phyloP scores from a whole-genome alignment of 805 yeast species.

The Ogataea trehaloabstinens region DNA sequence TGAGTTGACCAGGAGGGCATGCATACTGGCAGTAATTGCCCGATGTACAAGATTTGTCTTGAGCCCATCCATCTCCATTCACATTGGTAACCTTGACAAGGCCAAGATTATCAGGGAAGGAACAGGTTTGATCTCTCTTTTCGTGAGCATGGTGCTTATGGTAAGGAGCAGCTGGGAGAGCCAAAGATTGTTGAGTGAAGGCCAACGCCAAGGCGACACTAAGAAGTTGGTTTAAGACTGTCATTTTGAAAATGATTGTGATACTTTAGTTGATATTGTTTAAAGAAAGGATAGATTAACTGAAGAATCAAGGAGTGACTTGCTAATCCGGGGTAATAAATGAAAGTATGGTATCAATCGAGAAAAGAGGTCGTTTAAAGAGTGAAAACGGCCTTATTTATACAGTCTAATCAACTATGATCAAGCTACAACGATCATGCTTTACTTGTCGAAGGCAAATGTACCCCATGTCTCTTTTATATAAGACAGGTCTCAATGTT shows the following conservation, averaged over 20 bases:
- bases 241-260: conserved; percentile 9
- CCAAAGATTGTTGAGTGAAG: conserved; percentile 8
- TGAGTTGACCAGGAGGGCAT: conserved; percentile 81
- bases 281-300: not conserved
- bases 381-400: too few species aligned
- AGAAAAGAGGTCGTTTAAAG: not conserved
- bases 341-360: conserved; percentile 1
- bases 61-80: conserved; percentile 83
- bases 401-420: too few species aligned
- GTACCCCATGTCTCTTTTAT: too few species aligned
- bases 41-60: conserved; percentile 66
- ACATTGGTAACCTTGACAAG: conserved; percentile 66
- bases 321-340: not conserved
- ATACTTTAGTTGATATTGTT: not conserved
- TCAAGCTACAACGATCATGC: too few species aligned
- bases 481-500: not conserved
- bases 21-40: conserved; percentile 92
- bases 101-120: conserved; percentile 66
- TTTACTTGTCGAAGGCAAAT: too few species aligned
- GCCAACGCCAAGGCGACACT: conserved; percentile 9
- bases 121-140: conserved; percentile 46
- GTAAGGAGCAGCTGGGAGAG: conserved; percentile 15
- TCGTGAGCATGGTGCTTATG: conserved; percentile 23
- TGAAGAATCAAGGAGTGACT: not conserved
- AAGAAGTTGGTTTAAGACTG: conserved; percentile 8